Percentiles rank a stretch among this genome's conserved stretches.
Conservation (phyloP, 1,284 basidiomycete species). For the Kalmanozyma brasiliensis region DNA sequence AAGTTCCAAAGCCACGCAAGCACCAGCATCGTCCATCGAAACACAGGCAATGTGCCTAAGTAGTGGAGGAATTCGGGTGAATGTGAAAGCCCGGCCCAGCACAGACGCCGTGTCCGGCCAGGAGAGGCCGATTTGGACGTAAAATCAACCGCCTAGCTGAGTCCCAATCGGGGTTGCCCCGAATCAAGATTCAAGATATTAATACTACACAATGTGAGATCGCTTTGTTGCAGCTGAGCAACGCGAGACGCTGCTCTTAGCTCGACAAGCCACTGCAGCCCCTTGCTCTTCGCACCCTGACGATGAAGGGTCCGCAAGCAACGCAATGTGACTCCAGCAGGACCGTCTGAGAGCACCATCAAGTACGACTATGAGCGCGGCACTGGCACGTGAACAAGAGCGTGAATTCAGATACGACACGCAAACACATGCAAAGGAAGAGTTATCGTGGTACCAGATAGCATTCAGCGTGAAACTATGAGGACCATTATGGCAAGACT, state of each 20-base stretch:
- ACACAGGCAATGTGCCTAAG: conserved; percentile 1
- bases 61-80: too few relatives aligned
- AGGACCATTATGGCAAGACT: conserved; percentile 40
- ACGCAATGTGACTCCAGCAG: too few relatives aligned
- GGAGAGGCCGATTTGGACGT: background rate
- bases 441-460: conserved; percentile 33
- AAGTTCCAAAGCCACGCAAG: background rate
- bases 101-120: conserved; percentile 10
- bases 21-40: conserved; percentile 1
- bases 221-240: background rate
- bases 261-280: too few relatives aligned
- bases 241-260: too few relatives aligned
- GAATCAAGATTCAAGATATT: background rate
- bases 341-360: too few relatives aligned
- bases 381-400: too few relatives aligned
- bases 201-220: conserved; percentile 10
- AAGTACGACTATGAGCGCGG: too few relatives aligned
- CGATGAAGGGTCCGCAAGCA: too few relatives aligned
- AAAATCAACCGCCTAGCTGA: background rate
- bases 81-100: conserved; percentile 17
- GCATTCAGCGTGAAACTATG: conserved; percentile 24
- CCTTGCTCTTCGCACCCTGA: too few relatives aligned
- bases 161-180: background rate
- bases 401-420: too few relatives aligned
- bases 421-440: background rate